A percentile compares a stretch with the other conserved stretches of the same genome.
phyloP scores from a whole-genome alignment of 441 rosid genomes.

The Erodium moschatum region DNA sequence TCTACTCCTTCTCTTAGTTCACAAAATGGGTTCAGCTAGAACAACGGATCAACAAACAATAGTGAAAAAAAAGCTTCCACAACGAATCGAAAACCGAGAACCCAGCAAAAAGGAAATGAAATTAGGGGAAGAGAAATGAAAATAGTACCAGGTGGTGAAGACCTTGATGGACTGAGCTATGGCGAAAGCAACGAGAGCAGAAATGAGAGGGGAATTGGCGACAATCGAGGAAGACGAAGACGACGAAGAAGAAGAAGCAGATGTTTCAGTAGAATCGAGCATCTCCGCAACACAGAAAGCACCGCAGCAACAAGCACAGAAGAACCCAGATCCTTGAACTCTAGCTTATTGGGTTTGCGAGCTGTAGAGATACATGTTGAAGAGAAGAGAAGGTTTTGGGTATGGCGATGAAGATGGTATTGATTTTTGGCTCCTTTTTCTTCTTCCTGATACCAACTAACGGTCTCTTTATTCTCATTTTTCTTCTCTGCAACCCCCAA shows the following conservation, averaged over 20 bases:
- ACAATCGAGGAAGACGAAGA: constrained; percentile 31
- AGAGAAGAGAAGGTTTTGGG: not conserved
- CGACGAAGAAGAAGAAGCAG: no score
- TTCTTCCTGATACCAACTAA: not conserved
- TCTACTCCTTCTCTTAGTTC: no score
- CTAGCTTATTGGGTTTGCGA: not conserved
- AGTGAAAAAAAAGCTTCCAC: not conserved
- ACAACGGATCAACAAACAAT: no score
- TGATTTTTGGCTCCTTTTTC: not conserved
- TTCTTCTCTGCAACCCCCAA: no score
- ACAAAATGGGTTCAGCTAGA: no score
- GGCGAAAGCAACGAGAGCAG: constrained; percentile 46
- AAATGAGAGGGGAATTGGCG: constrained; percentile 58
- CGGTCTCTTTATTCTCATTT: not conserved
- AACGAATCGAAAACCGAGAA: not conserved
- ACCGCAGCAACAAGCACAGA: not conserved
- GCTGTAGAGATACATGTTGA: not conserved
- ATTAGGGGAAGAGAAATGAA: not conserved
- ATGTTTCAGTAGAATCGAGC: not conserved
- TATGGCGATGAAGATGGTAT: not conserved
- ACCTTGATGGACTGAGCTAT: constrained; percentile 64
- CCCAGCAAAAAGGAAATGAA: no score
- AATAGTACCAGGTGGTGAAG: constrained; percentile 64
- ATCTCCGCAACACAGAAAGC: no score
- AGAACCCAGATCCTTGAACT: no score